Evolutionary conservation across 306 rosid genomes (phyloP).

Genomic region (Malus sieversii): DNA sequence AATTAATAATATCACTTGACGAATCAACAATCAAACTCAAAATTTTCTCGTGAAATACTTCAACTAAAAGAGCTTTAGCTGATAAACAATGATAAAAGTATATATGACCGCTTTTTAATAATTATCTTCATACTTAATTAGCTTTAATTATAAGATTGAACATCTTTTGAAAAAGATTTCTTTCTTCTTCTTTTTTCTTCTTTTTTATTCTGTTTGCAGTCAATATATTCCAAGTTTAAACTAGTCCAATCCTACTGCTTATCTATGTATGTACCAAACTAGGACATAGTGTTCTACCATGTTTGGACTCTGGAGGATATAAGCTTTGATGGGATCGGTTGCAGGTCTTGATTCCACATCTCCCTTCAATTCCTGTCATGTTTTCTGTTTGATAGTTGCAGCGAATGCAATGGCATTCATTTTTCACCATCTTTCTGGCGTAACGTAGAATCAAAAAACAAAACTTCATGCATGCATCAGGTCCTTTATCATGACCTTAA

Average conservation of each 20-base stretch:
- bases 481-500: not conserved
- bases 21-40: not conserved
- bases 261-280: too few species aligned
- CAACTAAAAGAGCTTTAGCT: constrained; percentile 2
- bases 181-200: not conserved
- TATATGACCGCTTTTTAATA: not conserved
- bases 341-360: not conserved
- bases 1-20: too few species aligned
- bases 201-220: not conserved
- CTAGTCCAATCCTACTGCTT: not conserved
- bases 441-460: not conserved
- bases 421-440: constrained; percentile 4
- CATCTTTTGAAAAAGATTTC: not conserved
- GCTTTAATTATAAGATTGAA: not conserved
- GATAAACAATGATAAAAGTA: not conserved
- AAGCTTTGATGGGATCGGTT: not conserved
- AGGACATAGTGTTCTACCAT: not conserved
- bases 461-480: not conserved
- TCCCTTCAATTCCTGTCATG: not conserved
- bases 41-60: too few species aligned
- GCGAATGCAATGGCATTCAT: not conserved
- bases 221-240: not conserved
- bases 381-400: constrained; percentile 2
- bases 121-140: not conserved
- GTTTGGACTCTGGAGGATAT: not conserved